Evolutionary conservation across 768 basidiomycete genomes (phyloP), one percentile per base, ranked within the genome.

Genomic region (Phlebiopsis flavidoalba): DNA sequence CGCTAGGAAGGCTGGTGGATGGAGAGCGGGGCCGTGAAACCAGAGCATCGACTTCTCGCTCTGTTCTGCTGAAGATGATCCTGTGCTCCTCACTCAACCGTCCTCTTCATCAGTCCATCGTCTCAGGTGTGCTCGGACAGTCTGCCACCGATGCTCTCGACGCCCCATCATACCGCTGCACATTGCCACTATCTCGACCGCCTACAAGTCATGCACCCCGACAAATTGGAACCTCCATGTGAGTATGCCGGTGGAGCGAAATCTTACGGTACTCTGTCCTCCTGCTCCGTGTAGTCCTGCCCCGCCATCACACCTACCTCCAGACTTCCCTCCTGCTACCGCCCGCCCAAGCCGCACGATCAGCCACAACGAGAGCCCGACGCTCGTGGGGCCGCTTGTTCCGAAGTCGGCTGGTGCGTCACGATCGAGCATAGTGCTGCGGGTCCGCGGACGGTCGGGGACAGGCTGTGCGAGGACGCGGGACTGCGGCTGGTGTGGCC

Each of bases 251-350:
- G n/a, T n/a, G 70, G 60, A 71, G 76, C 2, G 65, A 65, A n/a
- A 21, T 76, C 71, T 19, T 75, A 68, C n/a, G n/a, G 50, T 71
- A 72, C 53, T 74, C 73, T 46, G 69, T 56, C 60, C n/a, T 69
- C 65, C 24, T 66, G 60, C 47, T 64, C 63, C 21, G 62, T 53
- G 52, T 54, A 64, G 14, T 66, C 65, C 58, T 69, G 70, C 22
- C 62, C 72, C 17, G 78, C 73, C 63, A 89, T 87, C 26, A n/a
- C n/a, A n/a, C n/a, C 26, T 31, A n/a, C 26, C 65, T 89, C 88
- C 66, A 89, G 88, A 31, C 80, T 79, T 62, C 89, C 88, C 69
- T 91, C 89, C 70, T 91, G 89, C 2, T 90, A 81, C 19, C 89
- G 89, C 24, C n/a, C n/a, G n/a, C n/a, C n/a, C n/a, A n/a, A 91